Evolutionary conservation across 192 early-diverging fungal genomes (phyloP), one percentile per base, ranked within the genome.

Genomic region (Entomortierella chlamydospora): DNA sequence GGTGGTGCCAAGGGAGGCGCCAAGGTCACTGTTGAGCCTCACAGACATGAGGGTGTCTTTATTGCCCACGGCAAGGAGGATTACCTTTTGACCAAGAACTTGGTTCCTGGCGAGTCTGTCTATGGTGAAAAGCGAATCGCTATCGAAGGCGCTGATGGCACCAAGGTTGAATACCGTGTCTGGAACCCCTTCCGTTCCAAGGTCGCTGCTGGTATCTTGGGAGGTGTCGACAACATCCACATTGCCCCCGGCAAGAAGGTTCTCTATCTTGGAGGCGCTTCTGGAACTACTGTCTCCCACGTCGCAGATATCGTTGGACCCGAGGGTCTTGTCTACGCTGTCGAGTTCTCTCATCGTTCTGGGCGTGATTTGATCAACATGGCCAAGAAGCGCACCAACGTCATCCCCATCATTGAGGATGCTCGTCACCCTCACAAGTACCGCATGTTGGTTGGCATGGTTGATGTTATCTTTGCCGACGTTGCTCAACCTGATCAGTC

Each of bases 181-280:
- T 99, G 98, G 97, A 99, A 99, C 85, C 98, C 98, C 66, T 99
- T 99, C 93, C 90, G 98, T 73, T 98, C 96, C 79, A 99, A 99
- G 92, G 79, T 99, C 47, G 98, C 98, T 53, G 98, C 98, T 58
- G 97, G 95, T 84, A 90, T 99, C 57, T 90, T 99, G 15, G 96
- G 96, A 71, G 96, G 96, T 89, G 82, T 98, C 53, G 98, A 99
- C 86, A 82, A 98, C 85, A 94, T 99, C 77, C 91, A 95, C 84
- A 96, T 99, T 84, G 89, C 85, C 18, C 98, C 97, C 12, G 95
- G 95, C 66, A 92, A 93, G 84, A 99, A 98, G 88, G 98, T 99
- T 17, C 85, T 99, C 30, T 99, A 99, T 81, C 93, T 99, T 67
- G 98, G 98, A 66, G 96, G 93, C 56, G 95, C 98, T 41, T 92